Evolutionary conservation across 2,329 filamentous ascomycete species (phyloP).

Genomic region (Neofusicoccum cordaticola): DNA sequence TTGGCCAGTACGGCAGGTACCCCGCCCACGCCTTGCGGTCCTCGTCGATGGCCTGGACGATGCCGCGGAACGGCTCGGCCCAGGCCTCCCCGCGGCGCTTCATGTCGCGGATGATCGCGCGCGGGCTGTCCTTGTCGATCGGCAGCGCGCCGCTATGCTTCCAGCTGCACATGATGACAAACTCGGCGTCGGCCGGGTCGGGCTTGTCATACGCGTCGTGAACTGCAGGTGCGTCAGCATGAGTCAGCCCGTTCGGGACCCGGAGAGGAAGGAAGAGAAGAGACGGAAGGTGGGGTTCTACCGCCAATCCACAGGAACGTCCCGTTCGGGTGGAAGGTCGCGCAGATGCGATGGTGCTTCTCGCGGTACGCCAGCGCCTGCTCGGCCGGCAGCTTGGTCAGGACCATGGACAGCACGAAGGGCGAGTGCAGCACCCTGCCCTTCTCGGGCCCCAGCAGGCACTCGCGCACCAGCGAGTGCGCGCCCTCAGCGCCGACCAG

Average conservation of each 20-base stretch:
- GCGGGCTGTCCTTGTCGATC: neutral
- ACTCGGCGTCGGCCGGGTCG: conserved; percentile 43
- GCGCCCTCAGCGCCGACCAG: conserved; percentile 38
- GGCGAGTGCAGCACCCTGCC: conserved; percentile 39
- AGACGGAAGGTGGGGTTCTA: conserved; percentile 15
- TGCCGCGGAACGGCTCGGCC: conserved; percentile 39
- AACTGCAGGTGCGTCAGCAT: neutral
- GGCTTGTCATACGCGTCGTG: conserved; percentile 28
- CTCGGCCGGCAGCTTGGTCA: conserved; percentile 41
- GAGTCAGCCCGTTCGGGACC: neutral
- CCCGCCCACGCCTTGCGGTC: conserved; percentile 33
- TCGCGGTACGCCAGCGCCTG: conserved; percentile 44
- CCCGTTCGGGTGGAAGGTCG: conserved; percentile 43
- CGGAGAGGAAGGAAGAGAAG: neutral
- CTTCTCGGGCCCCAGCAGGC: conserved; percentile 27
- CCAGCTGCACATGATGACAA: conserved; percentile 52
- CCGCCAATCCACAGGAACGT: conserved; percentile 31
- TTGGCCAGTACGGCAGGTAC: conserved; percentile 34
- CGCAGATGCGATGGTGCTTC: conserved; percentile 46
- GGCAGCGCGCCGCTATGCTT: conserved; percentile 32
- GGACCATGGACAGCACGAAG: conserved; percentile 47
- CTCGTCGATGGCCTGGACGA: conserved; percentile 35
- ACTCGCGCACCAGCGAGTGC: conserved; percentile 10
- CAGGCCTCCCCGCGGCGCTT: conserved; percentile 38
- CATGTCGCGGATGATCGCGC: conserved; percentile 28